Evolutionary conservation across 1,284 basidiomycete species (phyloP).

Genomic region (Cronartium ribicola): DNA sequence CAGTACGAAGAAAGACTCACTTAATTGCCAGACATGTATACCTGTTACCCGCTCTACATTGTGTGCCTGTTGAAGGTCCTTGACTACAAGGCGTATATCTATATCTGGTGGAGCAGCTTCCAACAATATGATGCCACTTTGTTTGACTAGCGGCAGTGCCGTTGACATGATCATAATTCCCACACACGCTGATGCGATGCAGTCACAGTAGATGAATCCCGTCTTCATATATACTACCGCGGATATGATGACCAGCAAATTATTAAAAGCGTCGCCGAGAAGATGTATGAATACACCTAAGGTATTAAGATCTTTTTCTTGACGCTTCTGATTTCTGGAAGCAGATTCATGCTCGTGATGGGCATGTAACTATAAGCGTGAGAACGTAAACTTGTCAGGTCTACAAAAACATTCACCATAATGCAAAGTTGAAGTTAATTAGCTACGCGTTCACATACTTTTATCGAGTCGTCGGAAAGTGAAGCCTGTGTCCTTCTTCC

Average conservation of each 20-base stretch:
- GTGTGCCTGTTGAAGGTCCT: background rate
- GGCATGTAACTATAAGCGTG: background rate
- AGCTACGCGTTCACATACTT: background rate
- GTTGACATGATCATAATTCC: constrained; percentile 4
- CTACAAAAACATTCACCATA: too few relatives aligned
- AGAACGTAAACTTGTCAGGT: too few relatives aligned
- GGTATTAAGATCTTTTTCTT: background rate
- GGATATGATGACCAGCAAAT: background rate
- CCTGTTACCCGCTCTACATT: constrained; percentile 3
- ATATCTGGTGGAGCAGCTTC: background rate
- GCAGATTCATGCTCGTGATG: background rate
- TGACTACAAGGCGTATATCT: background rate
- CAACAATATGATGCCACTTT: constrained; percentile 4
- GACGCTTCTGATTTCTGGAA: background rate
- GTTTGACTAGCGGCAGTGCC: background rate
- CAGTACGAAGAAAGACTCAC: background rate
- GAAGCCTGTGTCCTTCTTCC: background rate
- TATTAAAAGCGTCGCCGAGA: background rate
- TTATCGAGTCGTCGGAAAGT: background rate
- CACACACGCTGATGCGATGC: constrained; percentile 7
- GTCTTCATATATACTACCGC: constrained; percentile 14
- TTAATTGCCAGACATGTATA: constrained; percentile 4
- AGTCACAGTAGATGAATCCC: constrained; percentile 3
- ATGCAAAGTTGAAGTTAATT: too few relatives aligned
- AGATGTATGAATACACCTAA: constrained; percentile 4